Base-by-base conservation (phyloP, 345 rosid species). In the Populus nigra region DNA sequence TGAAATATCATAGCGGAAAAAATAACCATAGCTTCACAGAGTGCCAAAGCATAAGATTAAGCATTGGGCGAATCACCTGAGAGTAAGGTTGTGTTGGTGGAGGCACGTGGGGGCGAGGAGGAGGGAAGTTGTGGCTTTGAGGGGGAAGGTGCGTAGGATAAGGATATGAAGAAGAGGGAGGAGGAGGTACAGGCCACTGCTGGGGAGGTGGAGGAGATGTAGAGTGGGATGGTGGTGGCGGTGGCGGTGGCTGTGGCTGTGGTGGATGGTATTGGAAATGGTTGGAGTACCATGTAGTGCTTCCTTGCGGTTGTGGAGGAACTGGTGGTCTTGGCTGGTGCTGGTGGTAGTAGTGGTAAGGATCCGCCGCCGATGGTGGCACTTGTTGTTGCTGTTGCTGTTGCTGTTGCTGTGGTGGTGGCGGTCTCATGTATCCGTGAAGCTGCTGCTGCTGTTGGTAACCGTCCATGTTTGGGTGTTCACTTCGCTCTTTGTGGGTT, bases 151-250 rank as follows among this genome's bases (percentile, higher is more conserved):
- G 83, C 65, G 87, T 65, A 78, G 72, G 80, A 69, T 81, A 81
- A 22, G 88, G 82, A 29, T 75, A 39, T 50, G 74, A 65, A 20
- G 75, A 79, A 22, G 76, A 72, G 5, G 83, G 81, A 2, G 84
- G 87, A 35, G 84, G 87, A 3, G 83, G 83, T 22, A 80, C 68
- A 22, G 88, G 80, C 93, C 94, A 88, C 73, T 75, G 86, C 59
- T 83, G 89, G 25, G 80, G 86, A 27, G 91, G 92, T 3, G 91
- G 89, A 7, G 88, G 89, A 39, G 94, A 85, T 15, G 88, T 84
- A 23, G 86, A 83, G 31, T 84, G 87, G 68, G 85, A 80, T 77
- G 83, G 36, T 27, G 91, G 83, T 3, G 86, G 85, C 20, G 85
- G 82, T 62, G 25, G 61, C 1, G n/a, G n/a, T n/a, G 87, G 84